A percentile compares a stretch with the other conserved stretches of the same genome.
Evolutionary conservation across 1,284 basidiomycete species (phyloP).

Genomic region (Bjerkandera adusta): DNA sequence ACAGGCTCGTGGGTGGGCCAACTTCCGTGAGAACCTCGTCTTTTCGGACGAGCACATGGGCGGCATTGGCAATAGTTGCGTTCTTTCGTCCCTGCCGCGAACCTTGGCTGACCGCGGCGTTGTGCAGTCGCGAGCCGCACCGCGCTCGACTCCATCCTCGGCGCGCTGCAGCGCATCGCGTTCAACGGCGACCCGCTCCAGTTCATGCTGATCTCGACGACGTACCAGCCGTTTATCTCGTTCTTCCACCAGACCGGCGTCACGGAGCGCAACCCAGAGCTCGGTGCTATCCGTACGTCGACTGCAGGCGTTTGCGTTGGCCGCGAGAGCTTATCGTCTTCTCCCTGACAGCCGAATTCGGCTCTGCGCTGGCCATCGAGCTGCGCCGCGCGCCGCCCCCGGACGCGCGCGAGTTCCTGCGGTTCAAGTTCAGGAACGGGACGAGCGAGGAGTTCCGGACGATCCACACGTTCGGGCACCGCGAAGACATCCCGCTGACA

Average conservation of each 20-base stretch:
- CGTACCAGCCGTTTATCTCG: slow-evolving; percentile 89
- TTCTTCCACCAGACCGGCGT: slow-evolving; percentile 78
- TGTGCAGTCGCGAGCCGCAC: slow-evolving; percentile 75
- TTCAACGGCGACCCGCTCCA: slow-evolving; percentile 79
- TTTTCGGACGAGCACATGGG: slow-evolving; percentile 63
- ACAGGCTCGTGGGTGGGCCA: slow-evolving; percentile 67
- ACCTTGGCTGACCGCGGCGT: background rate
- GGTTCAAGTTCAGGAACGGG: slow-evolving; percentile 86
- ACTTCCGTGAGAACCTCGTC: slow-evolving; percentile 78
- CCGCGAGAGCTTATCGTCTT: slow-evolving; percentile 13
- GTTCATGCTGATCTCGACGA: slow-evolving; percentile 72
- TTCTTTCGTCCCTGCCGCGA: background rate
- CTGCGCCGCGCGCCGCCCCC: slow-evolving; percentile 69
- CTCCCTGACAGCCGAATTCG: slow-evolving; percentile 66
- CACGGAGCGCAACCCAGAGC: slow-evolving; percentile 51
- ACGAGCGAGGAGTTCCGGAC: slow-evolving; percentile 57
- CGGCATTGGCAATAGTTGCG: slow-evolving; percentile 68
- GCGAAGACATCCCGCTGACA: slow-evolving; percentile 68
- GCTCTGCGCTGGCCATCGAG: slow-evolving; percentile 78
- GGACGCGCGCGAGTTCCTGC: slow-evolving; percentile 76
- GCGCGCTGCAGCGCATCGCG: slow-evolving; percentile 69
- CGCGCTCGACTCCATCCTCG: slow-evolving; percentile 67
- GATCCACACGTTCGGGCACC: slow-evolving; percentile 67
- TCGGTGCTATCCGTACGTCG: slow-evolving; percentile 62
- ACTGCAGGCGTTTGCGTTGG: slow-evolving; percentile 4